Conservation (phyloP, 1,284 basidiomycete species). For the Malassezia pachydermatis region DNA sequence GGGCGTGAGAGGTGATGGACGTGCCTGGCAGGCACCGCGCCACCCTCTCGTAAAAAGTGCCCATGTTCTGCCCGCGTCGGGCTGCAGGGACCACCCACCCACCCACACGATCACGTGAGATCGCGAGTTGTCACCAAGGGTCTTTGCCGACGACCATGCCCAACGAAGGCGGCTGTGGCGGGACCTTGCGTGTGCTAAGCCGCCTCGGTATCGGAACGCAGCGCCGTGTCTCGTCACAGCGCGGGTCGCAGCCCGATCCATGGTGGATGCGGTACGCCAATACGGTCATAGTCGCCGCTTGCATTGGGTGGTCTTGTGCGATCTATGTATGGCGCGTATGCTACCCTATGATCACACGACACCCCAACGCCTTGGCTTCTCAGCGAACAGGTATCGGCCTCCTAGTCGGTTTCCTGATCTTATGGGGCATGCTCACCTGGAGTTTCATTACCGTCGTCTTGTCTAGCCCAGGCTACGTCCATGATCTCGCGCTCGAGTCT, state of each 20-base stretch:
- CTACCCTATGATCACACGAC: conserved; percentile 12
- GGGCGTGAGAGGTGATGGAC: no score
- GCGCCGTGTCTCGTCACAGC: not conserved
- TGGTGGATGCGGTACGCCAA: conserved; percentile 3
- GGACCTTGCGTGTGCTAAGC: not conserved
- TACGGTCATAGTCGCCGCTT: not conserved
- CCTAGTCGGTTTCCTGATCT: conserved; percentile 27
- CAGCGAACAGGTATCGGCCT: conserved; percentile 27
- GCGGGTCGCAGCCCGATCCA: not conserved
- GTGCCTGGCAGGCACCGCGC: no score
- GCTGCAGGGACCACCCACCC: not conserved
- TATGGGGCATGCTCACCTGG: conserved; percentile 34
- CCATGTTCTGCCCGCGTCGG: not conserved
- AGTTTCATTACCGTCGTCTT: conserved; percentile 31
- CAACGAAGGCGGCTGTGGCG: conserved; percentile 2
- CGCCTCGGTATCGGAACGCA: conserved; percentile 1
- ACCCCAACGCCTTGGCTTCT: conserved; percentile 17
- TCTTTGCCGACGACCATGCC: not conserved
- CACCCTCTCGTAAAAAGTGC: no score
- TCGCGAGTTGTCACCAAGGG: not conserved
- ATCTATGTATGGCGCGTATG: conserved; percentile 19
- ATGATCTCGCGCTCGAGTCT: conserved; percentile 18
- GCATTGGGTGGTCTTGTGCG: conserved; percentile 8
- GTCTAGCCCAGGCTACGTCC: conserved; percentile 33
- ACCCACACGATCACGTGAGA: not conserved